Percentiles rank a stretch among this genome's conserved stretches.
phyloP scores from a whole-genome alignment of 1,284 basidiomycete species.

The Ganoderma resinaceum region DNA sequence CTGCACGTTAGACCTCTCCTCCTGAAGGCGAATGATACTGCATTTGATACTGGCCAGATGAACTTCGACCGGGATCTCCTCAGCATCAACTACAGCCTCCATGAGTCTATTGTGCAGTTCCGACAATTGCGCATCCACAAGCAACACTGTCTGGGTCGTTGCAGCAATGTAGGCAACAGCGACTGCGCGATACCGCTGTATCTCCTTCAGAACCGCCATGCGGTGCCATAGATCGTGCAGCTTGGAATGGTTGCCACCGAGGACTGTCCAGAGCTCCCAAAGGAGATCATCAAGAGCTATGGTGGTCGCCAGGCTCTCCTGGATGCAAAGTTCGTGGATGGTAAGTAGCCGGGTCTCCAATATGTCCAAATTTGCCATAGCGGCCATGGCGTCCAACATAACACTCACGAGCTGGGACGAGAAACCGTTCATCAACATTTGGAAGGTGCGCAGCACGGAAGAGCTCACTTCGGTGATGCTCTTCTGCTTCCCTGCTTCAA shows the following conservation, averaged over 20 bases:
- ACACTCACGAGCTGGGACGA: not conserved
- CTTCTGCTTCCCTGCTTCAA: not conserved
- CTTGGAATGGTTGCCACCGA: not conserved
- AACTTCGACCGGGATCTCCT: not conserved
- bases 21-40: not conserved
- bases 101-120: not conserved
- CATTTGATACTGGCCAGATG: not conserved
- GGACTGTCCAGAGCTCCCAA: not conserved
- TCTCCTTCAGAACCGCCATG: not conserved
- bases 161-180: not conserved
- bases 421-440: not conserved
- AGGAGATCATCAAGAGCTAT: not conserved
- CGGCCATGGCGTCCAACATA: not conserved
- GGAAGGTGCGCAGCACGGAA: not conserved
- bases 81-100: not conserved
- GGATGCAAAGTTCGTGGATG: not conserved
- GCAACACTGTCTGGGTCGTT: not conserved
- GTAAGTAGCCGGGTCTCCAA: not conserved
- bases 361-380: not conserved
- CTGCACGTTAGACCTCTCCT: not conserved
- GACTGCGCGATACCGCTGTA: not conserved
- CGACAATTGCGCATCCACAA: not conserved
- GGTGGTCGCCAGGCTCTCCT: not conserved
- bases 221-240: not conserved
- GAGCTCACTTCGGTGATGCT: not conserved